A percentile compares a stretch with the other conserved stretches of the same genome.
Conservation (phyloP, 2,329 filamentous ascomycete genomes). For the Talaromyces atroroseus region DNA sequence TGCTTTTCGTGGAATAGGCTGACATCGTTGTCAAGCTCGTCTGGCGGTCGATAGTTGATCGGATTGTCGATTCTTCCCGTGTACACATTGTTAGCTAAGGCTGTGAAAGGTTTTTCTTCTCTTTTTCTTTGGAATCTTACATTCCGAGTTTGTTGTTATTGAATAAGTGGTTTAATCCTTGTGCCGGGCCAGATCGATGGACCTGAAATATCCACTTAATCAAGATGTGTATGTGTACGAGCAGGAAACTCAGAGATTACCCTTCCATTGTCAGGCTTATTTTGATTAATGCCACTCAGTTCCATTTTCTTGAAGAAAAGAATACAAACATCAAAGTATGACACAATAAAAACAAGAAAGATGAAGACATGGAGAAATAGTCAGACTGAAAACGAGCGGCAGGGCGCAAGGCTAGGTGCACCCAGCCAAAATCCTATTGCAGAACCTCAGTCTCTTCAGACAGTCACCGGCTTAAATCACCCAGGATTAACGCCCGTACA, state of each 20-base stretch:
- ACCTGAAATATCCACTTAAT: neutral
- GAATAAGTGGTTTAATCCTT: slow-evolving; percentile 12
- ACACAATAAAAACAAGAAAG: no score
- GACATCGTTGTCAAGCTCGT: slow-evolving; percentile 13
- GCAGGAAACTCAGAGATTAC: neutral
- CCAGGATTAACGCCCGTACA: no score
- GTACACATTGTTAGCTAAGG: neutral
- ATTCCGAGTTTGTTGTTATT: slow-evolving; percentile 13
- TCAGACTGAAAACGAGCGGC: no score
- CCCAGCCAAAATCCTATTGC: no score
- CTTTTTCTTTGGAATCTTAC: neutral
- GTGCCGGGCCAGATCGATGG: neutral
- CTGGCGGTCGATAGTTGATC: slow-evolving; percentile 8
- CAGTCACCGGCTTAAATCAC: no score
- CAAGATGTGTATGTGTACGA: neutral
- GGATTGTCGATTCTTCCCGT: slow-evolving; percentile 13
- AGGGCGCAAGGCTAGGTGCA: no score
- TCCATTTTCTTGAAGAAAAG: neutral
- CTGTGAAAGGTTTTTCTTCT: neutral
- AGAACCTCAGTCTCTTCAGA: no score
- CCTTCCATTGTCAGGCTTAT: neutral
- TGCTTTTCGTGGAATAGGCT: slow-evolving; percentile 8
- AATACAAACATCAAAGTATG: no score
- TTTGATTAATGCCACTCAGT: neutral
- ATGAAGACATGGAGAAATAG: no score